Base-by-base conservation (phyloP, 1,284 basidiomycete species). In the Tylopilus sp. region DNA sequence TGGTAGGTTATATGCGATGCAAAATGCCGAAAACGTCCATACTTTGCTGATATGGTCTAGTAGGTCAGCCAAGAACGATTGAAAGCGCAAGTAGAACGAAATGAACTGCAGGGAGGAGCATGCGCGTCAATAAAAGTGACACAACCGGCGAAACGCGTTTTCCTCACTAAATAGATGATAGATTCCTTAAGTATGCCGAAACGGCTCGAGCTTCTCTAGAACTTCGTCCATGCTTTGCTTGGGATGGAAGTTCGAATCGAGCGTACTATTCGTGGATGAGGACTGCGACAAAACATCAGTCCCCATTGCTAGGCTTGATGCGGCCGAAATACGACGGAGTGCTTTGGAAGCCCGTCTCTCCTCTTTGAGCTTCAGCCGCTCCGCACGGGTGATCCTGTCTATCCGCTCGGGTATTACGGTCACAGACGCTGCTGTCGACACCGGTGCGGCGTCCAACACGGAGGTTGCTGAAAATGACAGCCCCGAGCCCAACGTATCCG, bases 141-240 rank as follows among this genome's bases (percentile, higher is more conserved):
- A 35, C 6, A 15, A 15, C 8, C 11, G 4, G 21, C 13, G 6
- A 21, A 9, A 45, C 2, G 19, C 16, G 13, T n/a, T n/a, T 29
- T 35, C 31, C 63, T 46, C 39, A 64, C 57, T 51, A 49, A 51
- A 52, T 37, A 44, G 44, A 50, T 49, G 44, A 26, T 25, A 44
- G 34, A 41, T 46, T 41, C 38, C n/a, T 69, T 45, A 69, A 21
- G 16, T 23, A n/a, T 64, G 55, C 36, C 67, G 56, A 43, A 69
- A 69, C 0, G 67, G 66, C n/a, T 66, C 57, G 19, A 73, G 56
- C 51, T 64, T 72, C 46, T 73, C 68, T 21, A 72, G 49, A 7
- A 69, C 68, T 41, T 71, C 59, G 30, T 70, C 69, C 68, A 72
- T 71, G 49, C 60, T 43, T 48, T 57, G 57, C 48, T 69, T 51